These are phyloP conservation scores for Globisporangium paddicum DNA, from an alignment of 352 stramenopile genomes.

Conservation along the genomic window DNA sequence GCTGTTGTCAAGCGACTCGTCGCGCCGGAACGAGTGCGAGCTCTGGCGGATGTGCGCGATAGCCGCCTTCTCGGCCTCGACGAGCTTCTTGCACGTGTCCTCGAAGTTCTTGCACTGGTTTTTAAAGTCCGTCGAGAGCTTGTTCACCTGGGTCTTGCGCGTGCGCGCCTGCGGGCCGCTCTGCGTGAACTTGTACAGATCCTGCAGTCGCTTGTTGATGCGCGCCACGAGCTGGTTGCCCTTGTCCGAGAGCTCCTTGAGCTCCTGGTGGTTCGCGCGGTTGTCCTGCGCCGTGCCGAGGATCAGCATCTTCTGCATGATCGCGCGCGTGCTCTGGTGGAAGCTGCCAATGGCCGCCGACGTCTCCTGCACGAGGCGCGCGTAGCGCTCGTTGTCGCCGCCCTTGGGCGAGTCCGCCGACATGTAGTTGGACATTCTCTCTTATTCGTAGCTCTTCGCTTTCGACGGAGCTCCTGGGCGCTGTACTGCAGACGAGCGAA, in stretches of 20 bases:
- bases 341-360: conserved; percentile 55
- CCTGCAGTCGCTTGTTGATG: conserved; percentile 51
- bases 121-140: conserved; percentile 58
- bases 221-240: conserved; percentile 55
- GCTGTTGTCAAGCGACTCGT: conserved; percentile 19
- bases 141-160: conserved; percentile 48
- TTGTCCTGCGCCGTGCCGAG: conserved; percentile 55
- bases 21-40: conserved; percentile 41
- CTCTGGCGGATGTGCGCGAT: conserved; percentile 48
- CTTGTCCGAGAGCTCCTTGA: conserved; percentile 52
- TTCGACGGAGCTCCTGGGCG: not conserved
- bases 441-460: not conserved
- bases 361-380: conserved; percentile 47
- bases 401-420: conserved; percentile 43
- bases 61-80: conserved; percentile 36
- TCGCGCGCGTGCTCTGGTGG: conserved; percentile 50
- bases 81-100: conserved; percentile 44
- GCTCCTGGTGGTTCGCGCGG: conserved; percentile 53
- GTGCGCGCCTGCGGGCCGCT: conserved; percentile 31
- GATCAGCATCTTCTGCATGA: conserved; percentile 62
- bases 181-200: conserved; percentile 25
- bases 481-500: not conserved
- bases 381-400: conserved; percentile 48
- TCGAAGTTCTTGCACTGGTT: conserved; percentile 58
- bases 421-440: conserved; percentile 39